A percentile compares a stretch with the other conserved stretches of the same genome.
phyloP scores from a whole-genome alignment of 2,329 filamentous ascomycete species.

The Talaromyces sp. region DNA sequence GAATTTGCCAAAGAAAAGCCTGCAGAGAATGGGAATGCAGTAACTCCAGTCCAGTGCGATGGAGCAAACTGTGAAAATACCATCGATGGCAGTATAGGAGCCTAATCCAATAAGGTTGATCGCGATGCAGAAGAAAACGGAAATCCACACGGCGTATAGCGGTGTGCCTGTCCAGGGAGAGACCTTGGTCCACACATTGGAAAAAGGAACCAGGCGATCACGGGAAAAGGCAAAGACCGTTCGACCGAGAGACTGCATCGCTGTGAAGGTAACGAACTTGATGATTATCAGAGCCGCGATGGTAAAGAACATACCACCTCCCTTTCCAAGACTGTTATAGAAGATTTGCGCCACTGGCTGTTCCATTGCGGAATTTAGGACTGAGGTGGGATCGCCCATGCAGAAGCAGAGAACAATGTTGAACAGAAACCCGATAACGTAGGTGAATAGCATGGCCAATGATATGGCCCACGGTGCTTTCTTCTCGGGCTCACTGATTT shows the following conservation, averaged over 20 bases:
- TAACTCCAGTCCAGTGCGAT: slow-evolving; percentile 54
- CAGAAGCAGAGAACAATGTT: slow-evolving; percentile 62
- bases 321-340: slow-evolving; percentile 59
- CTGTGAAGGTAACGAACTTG: slow-evolving; percentile 62
- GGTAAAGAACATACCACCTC: slow-evolving; percentile 57
- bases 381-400: slow-evolving; percentile 55
- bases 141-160: slow-evolving; percentile 59
- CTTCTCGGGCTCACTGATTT: slow-evolving; percentile 54
- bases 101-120: slow-evolving; percentile 62
- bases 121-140: slow-evolving; percentile 56
- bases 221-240: slow-evolving; percentile 61
- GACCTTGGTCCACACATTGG: slow-evolving; percentile 54
- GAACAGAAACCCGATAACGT: slow-evolving; percentile 58
- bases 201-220: slow-evolving; percentile 54
- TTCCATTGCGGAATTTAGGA: slow-evolving; percentile 50
- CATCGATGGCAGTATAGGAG: slow-evolving; percentile 44
- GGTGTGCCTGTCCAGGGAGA: slow-evolving; percentile 55
- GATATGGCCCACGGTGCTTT: slow-evolving; percentile 61
- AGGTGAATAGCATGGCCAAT: slow-evolving; percentile 59
- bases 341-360: slow-evolving; percentile 63
- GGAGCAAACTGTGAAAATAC: slow-evolving; percentile 50
- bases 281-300: slow-evolving; percentile 61
- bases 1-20: slow-evolving; percentile 54
- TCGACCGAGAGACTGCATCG: slow-evolving; percentile 57
- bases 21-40: slow-evolving; percentile 60